These are phyloP conservation scores for Berberis vulgaris DNA, from an alignment of 164 flowering plant genomes.

Conservation along the genomic window DNA sequence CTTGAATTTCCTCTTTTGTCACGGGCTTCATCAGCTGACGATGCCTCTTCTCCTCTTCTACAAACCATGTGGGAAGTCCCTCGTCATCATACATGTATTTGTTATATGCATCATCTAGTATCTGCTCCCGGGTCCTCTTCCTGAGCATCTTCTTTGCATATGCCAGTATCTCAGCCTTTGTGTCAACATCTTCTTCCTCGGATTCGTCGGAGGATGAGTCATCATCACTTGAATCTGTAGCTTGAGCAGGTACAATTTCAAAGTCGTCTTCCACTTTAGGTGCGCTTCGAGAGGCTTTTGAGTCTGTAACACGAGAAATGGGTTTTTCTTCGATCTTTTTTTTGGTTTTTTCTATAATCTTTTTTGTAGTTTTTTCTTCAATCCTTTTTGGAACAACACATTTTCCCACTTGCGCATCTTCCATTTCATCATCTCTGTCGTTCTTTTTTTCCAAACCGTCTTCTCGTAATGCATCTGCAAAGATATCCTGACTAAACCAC, in stretches of 20 bases:
- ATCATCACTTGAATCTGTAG: constrained; percentile 67
- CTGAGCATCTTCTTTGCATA: constrained; percentile 79
- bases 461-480: constrained; percentile 53
- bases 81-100: constrained; percentile 79
- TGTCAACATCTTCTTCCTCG: constrained; percentile 45
- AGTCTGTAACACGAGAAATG: neutral
- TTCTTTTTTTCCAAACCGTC: constrained; percentile 28
- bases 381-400: constrained; percentile 14
- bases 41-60: constrained; percentile 76
- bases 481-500: constrained; percentile 93
- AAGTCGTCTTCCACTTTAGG: constrained; percentile 52
- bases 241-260: constrained; percentile 84
- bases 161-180: constrained; percentile 77
- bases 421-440: constrained; percentile 69
- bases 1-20: constrained; percentile 79
- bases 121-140: constrained; percentile 72
- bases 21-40: constrained; percentile 60
- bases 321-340: constrained; percentile 20
- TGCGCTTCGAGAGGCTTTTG: constrained; percentile 8
- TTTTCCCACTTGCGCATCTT: constrained; percentile 22
- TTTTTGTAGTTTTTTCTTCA: constrained; percentile 20
- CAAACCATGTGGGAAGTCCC: constrained; percentile 81
- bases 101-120: constrained; percentile 83
- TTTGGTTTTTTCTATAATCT: constrained; percentile 16
- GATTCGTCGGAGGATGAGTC: constrained; percentile 55